These are phyloP conservation scores for Naematelia encephala DNA, from an alignment of 768 basidiomycete species.

Conservation along the genomic window DNA sequence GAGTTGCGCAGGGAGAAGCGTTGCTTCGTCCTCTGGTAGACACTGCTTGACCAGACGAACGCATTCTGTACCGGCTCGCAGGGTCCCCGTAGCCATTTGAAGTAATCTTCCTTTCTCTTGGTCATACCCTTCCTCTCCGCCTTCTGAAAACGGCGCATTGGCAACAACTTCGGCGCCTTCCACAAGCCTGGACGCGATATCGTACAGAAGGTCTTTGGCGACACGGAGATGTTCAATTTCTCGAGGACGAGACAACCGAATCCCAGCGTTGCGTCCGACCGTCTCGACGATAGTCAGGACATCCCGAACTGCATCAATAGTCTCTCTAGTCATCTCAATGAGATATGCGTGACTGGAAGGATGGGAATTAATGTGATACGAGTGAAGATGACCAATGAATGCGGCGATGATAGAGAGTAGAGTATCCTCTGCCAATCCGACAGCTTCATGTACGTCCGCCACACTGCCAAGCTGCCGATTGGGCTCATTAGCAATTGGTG, in stretches of 20 bases:
- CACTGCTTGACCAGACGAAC: constrained; percentile 80
- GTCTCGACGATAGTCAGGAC: constrained; percentile 81
- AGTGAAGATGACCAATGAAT: constrained; percentile 95
- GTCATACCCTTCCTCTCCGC: constrained; percentile 62
- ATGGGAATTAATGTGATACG: constrained; percentile 82
- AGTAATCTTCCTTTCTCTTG: constrained; percentile 73
- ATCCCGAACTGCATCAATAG: constrained; percentile 88
- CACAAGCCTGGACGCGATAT: constrained; percentile 78
- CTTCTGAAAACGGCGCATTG: constrained; percentile 53
- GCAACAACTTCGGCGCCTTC: constrained; percentile 80
- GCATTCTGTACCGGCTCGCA: constrained; percentile 85
- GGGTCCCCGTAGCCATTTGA: constrained; percentile 78
- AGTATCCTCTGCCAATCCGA: constrained; percentile 81
- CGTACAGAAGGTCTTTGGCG: constrained; percentile 78
- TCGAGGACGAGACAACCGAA: constrained; percentile 55
- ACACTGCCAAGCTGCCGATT: constrained; percentile 12
- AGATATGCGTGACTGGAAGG: constrained; percentile 89
- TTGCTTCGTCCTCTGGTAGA: constrained; percentile 58
- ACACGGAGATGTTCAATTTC: constrained; percentile 65
- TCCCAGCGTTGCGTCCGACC: constrained; percentile 71
- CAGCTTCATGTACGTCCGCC: constrained; percentile 25
- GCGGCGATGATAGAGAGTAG: constrained; percentile 93
- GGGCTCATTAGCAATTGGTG: constrained; percentile 4
- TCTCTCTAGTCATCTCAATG: constrained; percentile 91
- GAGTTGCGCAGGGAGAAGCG: constrained; percentile 1